Evolutionary conservation across 345 rosid genomes (phyloP), one percentile per base, ranked within the genome.

Genomic region (Gossypioides kirkii): DNA sequence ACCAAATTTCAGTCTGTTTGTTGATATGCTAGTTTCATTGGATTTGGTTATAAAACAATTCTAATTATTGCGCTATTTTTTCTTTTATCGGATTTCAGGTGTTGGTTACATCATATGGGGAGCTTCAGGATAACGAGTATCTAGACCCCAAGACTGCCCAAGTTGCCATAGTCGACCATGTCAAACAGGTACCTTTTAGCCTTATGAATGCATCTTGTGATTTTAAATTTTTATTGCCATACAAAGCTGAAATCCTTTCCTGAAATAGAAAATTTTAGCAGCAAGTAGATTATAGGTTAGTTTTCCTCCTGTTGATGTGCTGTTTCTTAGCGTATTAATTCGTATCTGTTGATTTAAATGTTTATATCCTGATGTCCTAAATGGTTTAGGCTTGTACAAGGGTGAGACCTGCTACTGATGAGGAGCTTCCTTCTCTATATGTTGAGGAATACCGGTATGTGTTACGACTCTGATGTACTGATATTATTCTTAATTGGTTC

Each of bases 101-200:
- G 69, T 72, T 95, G 80, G 69, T 93, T 73, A 87, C 99, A 36
- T 75, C 89, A 43, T 88, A 78, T 64, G 88, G 89, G 47, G 98
- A 93, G 77, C 65, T 95, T 61, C 79, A 71, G 43, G 82, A 83
- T 75, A 87, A 86, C 61, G 89, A 87, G 86, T 95, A 77, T 66
- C 86, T 95, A 78, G 99, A 95, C 86, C 96, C 99, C 47, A 90
- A 92, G 80, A 95, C 94, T 76, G 91, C 94, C 1, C 94, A 90
- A 78, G 96, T 93, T 75, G 99, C 97, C 43, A 74, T 78, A 58
- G 87, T 95, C 54, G 89, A 95, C 80, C 99, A 95, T 87, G 86
- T 93, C 67, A 95, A 93, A 86, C 99, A 95, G 90, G 99, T 95
- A 71, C 66, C 78, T 77, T 65, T 52, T 66, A 8, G 41, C 70